Conservation (phyloP, 2,329 filamentous ascomycete species). For the Moelleriella libera region DNA sequence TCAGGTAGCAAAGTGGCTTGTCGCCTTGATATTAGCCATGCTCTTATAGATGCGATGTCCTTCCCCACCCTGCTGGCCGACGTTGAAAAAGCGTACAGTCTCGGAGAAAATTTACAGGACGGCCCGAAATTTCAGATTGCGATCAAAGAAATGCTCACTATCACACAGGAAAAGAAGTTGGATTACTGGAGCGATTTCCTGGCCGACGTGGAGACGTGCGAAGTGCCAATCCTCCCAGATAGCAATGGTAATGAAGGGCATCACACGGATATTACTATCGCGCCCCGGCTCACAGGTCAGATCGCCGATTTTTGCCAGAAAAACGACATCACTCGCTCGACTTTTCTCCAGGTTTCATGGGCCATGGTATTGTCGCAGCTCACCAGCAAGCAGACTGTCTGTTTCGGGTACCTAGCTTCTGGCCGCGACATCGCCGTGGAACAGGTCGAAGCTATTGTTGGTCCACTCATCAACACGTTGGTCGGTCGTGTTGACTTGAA, state of each 20-base stretch:
- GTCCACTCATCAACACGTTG: conserved; percentile 39
- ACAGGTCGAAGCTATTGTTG: conserved; percentile 32
- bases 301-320: background rate
- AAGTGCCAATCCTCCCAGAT: background rate
- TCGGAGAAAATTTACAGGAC: background rate
- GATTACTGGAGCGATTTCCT: background rate
- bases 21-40: conserved; percentile 17
- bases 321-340: conserved; percentile 9
- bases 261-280: background rate
- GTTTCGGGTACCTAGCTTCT: conserved; percentile 36
- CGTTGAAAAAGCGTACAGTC: conserved; percentile 11
- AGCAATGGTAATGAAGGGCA: background rate
- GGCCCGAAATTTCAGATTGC: conserved; percentile 1
- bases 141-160: background rate
- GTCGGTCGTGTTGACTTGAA: conserved; percentile 19
- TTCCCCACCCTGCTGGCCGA: conserved; percentile 14
- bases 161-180: background rate
- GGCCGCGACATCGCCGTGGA: conserved; percentile 33
- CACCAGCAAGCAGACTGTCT: conserved; percentile 29
- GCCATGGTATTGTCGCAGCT: conserved; percentile 24
- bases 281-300: background rate
- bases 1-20: conserved; percentile 8
- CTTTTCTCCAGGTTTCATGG: conserved; percentile 27
- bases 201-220: background rate
- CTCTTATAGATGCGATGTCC: conserved; percentile 16